Evolutionary conservation across 179 eudicot species (phyloP).

Genomic region (Beta lomatogona): DNA sequence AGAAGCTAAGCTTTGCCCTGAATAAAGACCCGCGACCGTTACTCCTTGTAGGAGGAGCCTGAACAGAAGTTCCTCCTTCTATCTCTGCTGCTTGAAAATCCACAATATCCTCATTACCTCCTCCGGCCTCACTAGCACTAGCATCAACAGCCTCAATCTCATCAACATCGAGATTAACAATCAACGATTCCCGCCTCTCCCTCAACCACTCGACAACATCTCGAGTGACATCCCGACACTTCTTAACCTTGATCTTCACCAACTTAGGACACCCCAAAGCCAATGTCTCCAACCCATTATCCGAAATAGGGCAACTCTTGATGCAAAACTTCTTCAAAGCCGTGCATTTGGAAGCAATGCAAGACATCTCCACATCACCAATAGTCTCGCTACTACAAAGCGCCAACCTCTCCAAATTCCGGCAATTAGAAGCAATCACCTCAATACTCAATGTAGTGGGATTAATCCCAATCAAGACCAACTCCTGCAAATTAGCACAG

Average conservation of each 20-base stretch:
- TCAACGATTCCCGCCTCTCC: conserved; percentile 38
- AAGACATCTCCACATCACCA: conserved; percentile 70
- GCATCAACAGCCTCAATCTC: conserved; percentile 46
- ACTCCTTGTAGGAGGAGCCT: conserved; percentile 30
- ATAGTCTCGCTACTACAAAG: conserved; percentile 85
- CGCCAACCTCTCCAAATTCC: conserved; percentile 69
- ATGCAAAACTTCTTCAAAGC: conserved; percentile 84
- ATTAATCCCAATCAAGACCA: conserved; percentile 75
- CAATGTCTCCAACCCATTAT: conserved; percentile 67
- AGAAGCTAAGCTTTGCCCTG: conserved; percentile 37
- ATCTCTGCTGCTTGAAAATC: conserved; percentile 27
- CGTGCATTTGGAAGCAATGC: conserved; percentile 63
- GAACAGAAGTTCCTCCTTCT: conserved; percentile 5
- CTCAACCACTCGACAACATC: conserved; percentile 59
- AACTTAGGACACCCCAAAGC: conserved; percentile 85
- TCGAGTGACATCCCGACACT: conserved; percentile 67
- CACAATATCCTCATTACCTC: conserved; percentile 39
- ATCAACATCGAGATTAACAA: conserved; percentile 44
- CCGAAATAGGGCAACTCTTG: conserved; percentile 77
- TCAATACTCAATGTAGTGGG: conserved; percentile 61
- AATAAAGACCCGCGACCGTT: conserved; percentile 34
- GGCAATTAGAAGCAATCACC: conserved; percentile 61
- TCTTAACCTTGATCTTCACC: conserved; percentile 85
- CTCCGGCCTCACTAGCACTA: conserved; percentile 50
- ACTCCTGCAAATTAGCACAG: conserved; percentile 62